Percentiles rank a stretch among this genome's conserved stretches.
phyloP scores from a whole-genome alignment of 73 alveolate genomes.

The Paramecium tetraurelia region DNA sequence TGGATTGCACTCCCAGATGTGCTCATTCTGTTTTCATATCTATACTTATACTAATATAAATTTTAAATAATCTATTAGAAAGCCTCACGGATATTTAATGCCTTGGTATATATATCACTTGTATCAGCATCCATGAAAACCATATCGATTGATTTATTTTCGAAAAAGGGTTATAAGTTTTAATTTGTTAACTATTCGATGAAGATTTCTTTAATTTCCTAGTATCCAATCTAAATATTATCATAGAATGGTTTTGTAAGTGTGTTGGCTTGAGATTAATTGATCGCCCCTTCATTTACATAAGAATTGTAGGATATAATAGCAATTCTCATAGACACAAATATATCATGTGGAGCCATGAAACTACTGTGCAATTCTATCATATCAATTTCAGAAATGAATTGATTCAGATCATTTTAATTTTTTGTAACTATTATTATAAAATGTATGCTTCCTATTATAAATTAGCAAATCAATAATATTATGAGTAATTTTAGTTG shows the following conservation, averaged over 20 bases:
- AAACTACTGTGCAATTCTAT: not conserved
- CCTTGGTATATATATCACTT: not conserved
- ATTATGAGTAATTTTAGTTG: not conserved
- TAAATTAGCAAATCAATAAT: not conserved
- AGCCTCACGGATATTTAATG: not conserved
- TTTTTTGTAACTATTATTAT: not conserved
- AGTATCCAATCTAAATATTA: not conserved
- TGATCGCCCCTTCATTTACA: not conserved
- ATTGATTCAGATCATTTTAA: not conserved
- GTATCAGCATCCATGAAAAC: not conserved
- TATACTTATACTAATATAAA: not conserved
- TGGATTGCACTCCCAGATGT: not conserved
- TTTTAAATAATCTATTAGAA: not conserved
- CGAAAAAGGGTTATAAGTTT: not conserved
- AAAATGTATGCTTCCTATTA: not conserved
- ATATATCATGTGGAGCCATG: slow-evolving; percentile 2
- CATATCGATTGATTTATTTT: not conserved
- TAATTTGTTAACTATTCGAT: not conserved
- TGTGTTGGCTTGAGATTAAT: not conserved
- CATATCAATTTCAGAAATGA: slow-evolving; percentile 25
- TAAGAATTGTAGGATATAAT: not conserved
- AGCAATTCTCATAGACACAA: not conserved
- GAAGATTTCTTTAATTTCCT: not conserved
- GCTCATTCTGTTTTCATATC: not conserved
- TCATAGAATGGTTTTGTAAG: not conserved